Conservation (phyloP, 108 stramenopile species). For the Conticribra guillardii region DNA sequence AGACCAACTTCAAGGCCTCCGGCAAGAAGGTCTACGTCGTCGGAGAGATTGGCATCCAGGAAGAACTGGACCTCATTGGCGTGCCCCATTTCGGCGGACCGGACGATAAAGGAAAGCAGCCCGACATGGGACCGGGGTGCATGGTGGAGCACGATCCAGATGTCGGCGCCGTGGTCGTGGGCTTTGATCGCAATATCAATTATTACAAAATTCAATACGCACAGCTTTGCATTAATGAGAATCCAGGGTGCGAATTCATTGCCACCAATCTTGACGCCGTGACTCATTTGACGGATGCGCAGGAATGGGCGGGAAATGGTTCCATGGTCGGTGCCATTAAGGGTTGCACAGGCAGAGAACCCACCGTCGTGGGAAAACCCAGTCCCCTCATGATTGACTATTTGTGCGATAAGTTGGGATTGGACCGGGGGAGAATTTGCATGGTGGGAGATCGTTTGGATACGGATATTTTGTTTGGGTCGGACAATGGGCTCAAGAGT, state of each 20-base stretch:
- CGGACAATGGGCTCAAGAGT: slow-evolving; percentile 95
- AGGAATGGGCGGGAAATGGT: slow-evolving; percentile 99
- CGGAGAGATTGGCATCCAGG: slow-evolving; percentile 95
- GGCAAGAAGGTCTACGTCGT: slow-evolving; percentile 98
- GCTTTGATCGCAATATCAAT: slow-evolving; percentile 95
- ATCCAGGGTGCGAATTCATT: slow-evolving; percentile 94
- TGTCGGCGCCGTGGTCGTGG: slow-evolving; percentile 95
- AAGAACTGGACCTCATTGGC: slow-evolving; percentile 95
- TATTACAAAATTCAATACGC: slow-evolving; percentile 99
- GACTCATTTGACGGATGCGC: slow-evolving; percentile 97
- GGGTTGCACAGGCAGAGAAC: slow-evolving; percentile 98
- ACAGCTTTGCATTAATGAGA: slow-evolving; percentile 97
- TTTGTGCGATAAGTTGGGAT: slow-evolving; percentile 81
- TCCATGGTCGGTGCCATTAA: slow-evolving; percentile 96
- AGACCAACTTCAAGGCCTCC: slow-evolving; percentile 92
- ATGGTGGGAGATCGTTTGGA: slow-evolving; percentile 99
- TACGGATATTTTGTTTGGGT: slow-evolving; percentile 97
- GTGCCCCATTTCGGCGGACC: slow-evolving; percentile 96
- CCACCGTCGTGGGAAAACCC: slow-evolving; percentile 97
- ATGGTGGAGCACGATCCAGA: slow-evolving; percentile 86
- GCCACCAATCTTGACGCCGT: slow-evolving; percentile 98
- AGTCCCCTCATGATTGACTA: slow-evolving; percentile 98
- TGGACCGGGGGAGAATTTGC: slow-evolving; percentile 86
- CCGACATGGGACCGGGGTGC: slow-evolving; percentile 92
- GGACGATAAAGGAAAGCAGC: slow-evolving; percentile 78